phyloP scores from a whole-genome alignment of 768 basidiomycete species.

The Russula emetica region DNA sequence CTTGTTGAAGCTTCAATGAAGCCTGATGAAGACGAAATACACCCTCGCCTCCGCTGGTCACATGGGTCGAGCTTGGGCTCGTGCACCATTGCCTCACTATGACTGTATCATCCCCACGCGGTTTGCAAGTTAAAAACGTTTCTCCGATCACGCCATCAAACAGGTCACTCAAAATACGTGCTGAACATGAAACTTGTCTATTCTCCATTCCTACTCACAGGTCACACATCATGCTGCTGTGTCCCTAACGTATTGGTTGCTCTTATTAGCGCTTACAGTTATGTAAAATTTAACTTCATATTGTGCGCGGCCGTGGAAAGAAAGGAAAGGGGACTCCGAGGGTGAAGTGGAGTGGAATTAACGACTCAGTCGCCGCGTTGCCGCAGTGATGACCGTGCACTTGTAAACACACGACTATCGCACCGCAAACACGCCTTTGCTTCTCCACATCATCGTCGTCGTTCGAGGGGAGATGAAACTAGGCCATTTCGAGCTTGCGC shows the following conservation, averaged over 20 bases:
- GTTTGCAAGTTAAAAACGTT: not conserved
- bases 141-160: not conserved
- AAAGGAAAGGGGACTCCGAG: not conserved
- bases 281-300: not conserved
- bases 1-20: not conserved
- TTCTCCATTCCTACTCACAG: not conserved
- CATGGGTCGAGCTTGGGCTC: not conserved
- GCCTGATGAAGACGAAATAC: not conserved
- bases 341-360: not conserved
- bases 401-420: conserved; percentile 1
- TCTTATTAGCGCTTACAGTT: not conserved
- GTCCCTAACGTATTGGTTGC: not conserved
- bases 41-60: not conserved
- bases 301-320: not conserved
- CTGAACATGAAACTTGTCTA: conserved; percentile 6
- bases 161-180: not conserved
- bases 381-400: not conserved
- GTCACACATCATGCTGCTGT: not conserved
- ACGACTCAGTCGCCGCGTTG: conserved; percentile 10
- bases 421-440: not conserved
- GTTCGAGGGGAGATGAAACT: not conserved
- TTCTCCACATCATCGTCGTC: not conserved
- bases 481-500: conserved; percentile 10
- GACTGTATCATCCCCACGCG: not conserved
- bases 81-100: not conserved